These are phyloP conservation scores for Termitomyces sp. DNA, from an alignment of 1,284 basidiomycete species.

Conservation along the genomic window DNA sequence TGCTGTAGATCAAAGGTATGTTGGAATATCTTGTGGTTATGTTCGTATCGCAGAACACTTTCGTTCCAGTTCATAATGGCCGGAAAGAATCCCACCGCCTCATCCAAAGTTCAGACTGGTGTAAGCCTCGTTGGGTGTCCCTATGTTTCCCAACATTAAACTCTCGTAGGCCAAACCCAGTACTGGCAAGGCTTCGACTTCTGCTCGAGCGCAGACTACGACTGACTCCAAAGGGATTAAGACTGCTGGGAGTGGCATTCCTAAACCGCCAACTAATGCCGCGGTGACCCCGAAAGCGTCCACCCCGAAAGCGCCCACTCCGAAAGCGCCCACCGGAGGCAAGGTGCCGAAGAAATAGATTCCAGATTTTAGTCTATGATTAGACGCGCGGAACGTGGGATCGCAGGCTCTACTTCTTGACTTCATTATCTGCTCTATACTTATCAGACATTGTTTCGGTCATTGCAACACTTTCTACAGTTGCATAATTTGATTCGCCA, in stretches of 20 bases:
- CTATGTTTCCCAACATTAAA: background rate
- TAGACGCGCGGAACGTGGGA: background rate
- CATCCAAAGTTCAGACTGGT: slow-evolving; percentile 7
- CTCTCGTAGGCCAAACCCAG: slow-evolving; percentile 9
- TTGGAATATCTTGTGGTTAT: background rate
- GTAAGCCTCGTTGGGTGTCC: background rate
- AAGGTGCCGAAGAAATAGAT: slow-evolving; percentile 11
- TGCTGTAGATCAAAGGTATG: background rate
- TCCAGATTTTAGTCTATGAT: background rate
- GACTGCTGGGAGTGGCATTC: slow-evolving; percentile 1
- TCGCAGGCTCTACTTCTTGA: background rate
- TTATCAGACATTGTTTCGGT: background rate
- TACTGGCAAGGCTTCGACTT: background rate
- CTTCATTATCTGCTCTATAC: background rate
- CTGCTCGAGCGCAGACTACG: slow-evolving; percentile 5
- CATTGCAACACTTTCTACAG: background rate
- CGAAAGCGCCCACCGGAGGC: background rate
- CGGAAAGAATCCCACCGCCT: slow-evolving; percentile 7
- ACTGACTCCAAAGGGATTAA: slow-evolving; percentile 1
- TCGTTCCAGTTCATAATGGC: slow-evolving; percentile 8
- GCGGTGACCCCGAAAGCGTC: slow-evolving; percentile 3
- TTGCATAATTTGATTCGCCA: background rate
- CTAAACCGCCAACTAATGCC: slow-evolving; percentile 4
- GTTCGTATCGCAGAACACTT: background rate
- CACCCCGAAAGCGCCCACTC: background rate